Evolutionary conservation across 2,329 filamentous ascomycete species (phyloP), one percentile per base, ranked within the genome.

Genomic region (Ophiostoma ips): DNA sequence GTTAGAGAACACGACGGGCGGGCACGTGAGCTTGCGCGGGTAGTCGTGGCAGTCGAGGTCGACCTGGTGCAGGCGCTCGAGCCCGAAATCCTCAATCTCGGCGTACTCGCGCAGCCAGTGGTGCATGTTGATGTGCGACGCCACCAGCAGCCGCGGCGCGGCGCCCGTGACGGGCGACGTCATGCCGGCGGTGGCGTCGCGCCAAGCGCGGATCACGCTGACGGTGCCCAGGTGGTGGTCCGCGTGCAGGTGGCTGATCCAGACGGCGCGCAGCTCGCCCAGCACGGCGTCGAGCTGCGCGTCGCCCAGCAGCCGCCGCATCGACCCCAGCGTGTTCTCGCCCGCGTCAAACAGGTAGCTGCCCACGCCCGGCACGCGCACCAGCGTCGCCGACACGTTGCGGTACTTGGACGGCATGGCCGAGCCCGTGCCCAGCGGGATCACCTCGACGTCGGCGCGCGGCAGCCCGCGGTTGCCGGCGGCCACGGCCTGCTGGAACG

Each of bases 191-290:
- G 67, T 74, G 55, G 66, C 68, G 40, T 80, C 73, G 50, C 86
- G 79, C 86, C 88, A 95, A 6, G 84, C 85, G 59, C 77, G 81
- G 60, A 96, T 78, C n/a, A 96, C 70, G 6, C 81, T 77, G n/a
- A 78, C 73, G 1, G 81, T 85, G 28, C 92, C 92, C 18, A 98
- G 75, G 61, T 96, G 92, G 66, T 98, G 92, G 66, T 98, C 92
- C 5, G 92, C 92, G 64, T 98, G 92, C 55, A 94, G 71, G 67
- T 98, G 92, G 64, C 87, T 94, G 66, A 98, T 92, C 79, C 87
- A 94, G 55, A 98, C 82, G 57, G 80, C 77, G 49, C 81, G 83
- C 40, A 98, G 71, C 55, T 94, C 81, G 52, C 71, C 74, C n/a
- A 98, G 69, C 12, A 95, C 72, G n/a, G 81, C 71, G 28, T 70